Base-by-base conservation (phyloP, 2,329 filamentous ascomycete genomes). In the Botrytis fabae region DNA sequence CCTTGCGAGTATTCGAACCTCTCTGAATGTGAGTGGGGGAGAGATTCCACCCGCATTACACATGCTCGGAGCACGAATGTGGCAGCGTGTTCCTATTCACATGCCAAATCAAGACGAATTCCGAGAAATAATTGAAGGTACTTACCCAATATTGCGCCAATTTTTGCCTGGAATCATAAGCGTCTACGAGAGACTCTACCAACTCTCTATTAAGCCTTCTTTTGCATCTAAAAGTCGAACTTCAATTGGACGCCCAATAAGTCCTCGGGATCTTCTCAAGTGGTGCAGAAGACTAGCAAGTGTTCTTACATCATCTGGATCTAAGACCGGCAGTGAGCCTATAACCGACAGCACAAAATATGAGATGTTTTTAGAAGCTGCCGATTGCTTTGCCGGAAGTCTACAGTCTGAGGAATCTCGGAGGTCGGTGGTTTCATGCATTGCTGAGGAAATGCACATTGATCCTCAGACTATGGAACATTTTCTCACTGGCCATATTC, bases 361-460 rank as follows among this genome's bases (percentile, higher is more conserved):
- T 79, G 90, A 92, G 78, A 97, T 98, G 82, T 98, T 98, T 79
- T 89, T 97, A 84, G 96, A 99, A 80, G 93, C 94, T 0, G 87
- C 96, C 70, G 96, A 99, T 82, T 97, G 95, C 80, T 98, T 99
- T 81, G 91, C 93, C 60, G 93, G 93, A 71, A 93, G 92, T 80
- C 85, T 96, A 63, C 91, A 92, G 16, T 91, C 91, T 73, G 86
- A 86, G 44, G 85, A 88, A 20, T 84, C 90, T 44, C 89, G 90
- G 68, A 83, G 85, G 64, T 82, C 85, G 7, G 84, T 97, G 46
- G 88, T 92, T 61, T 85, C 86, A 65, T 88, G 88, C 62, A 93
- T 98, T 74, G 95, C 95, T 0, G 90, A 97, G 82, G 92, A 94
- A 78, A 91, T 99, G 83, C 93, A 95, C 73, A 90, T 98, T 73